phyloP scores from a whole-genome alignment of 306 rosid species.

The Dalbergia oliveri region DNA sequence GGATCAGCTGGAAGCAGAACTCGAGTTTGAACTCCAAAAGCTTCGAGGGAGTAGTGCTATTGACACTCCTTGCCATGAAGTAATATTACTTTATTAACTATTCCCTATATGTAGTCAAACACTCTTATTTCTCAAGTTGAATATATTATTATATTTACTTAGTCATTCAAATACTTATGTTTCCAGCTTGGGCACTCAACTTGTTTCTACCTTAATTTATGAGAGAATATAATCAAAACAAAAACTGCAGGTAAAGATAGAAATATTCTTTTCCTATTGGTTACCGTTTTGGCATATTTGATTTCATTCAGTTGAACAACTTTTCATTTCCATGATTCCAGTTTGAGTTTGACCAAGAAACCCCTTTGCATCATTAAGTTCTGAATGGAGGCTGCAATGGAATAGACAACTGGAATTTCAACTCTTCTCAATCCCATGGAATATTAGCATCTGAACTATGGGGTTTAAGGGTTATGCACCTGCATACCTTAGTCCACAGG shows the following conservation, averaged over 20 bases:
- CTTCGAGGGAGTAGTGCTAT: conserved; percentile 59
- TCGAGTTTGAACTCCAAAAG: conserved; percentile 69
- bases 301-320: conserved; percentile 7
- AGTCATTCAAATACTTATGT: not conserved
- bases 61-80: conserved; percentile 52
- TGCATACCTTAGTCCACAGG: too few relatives aligned
- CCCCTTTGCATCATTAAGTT: conserved; percentile 48
- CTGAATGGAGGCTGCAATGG: conserved; percentile 47
- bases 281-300: not conserved
- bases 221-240: too few relatives aligned
- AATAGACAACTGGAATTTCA: conserved; percentile 38
- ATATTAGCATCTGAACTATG: conserved; percentile 62
- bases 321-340: not conserved
- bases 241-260: too few relatives aligned
- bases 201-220: not conserved
- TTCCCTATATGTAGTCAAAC: not conserved
- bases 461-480: too few relatives aligned
- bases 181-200: not conserved
- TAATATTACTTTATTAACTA: not conserved
- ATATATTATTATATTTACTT: not conserved
- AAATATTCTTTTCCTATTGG: too few relatives aligned
- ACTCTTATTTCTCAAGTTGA: not conserved
- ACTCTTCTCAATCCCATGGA: conserved; percentile 44
- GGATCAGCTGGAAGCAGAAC: conserved; percentile 78
- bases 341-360: conserved; percentile 36